Evolutionary conservation across 352 stramenopile species (phyloP).

Genomic region (Globisporangium nagaii): DNA sequence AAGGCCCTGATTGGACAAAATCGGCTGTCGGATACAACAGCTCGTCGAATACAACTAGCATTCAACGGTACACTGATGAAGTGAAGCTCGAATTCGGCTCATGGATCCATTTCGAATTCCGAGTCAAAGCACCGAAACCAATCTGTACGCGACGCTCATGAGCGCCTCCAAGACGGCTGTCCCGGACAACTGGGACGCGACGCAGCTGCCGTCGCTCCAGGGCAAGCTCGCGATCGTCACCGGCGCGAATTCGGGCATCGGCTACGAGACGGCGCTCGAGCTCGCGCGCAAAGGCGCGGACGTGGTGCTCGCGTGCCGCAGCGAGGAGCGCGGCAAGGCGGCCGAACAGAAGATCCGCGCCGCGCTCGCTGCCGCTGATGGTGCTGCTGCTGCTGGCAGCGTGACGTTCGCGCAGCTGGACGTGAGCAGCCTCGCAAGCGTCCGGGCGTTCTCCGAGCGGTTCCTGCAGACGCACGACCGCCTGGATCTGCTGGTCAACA

Average conservation of each 20-base stretch:
- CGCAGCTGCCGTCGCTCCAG: conserved; percentile 7
- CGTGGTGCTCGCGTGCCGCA: conserved; percentile 62
- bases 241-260: too few species aligned
- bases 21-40: too few species aligned
- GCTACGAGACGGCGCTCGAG: conserved; percentile 49
- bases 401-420: not conserved
- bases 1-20: too few species aligned
- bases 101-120: too few species aligned
- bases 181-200: conserved; percentile 8
- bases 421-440: not conserved
- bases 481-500: conserved; percentile 61
- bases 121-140: too few species aligned
- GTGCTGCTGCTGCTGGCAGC: not conserved
- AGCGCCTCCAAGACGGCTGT: too few species aligned
- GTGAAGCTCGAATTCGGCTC: too few species aligned
- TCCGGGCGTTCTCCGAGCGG: too few species aligned
- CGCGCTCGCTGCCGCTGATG: not conserved
- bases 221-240: conserved; percentile 13
- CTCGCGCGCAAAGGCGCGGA: conserved; percentile 52
- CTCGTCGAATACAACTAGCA: too few species aligned
- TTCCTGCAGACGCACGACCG: too few species aligned
- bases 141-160: too few species aligned
- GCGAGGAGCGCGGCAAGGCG: not conserved
- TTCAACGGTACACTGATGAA: too few species aligned
- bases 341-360: not conserved